Conservation (phyloP, 371 early-diverging fungal genomes). For the Actinomucor elegans region DNA sequence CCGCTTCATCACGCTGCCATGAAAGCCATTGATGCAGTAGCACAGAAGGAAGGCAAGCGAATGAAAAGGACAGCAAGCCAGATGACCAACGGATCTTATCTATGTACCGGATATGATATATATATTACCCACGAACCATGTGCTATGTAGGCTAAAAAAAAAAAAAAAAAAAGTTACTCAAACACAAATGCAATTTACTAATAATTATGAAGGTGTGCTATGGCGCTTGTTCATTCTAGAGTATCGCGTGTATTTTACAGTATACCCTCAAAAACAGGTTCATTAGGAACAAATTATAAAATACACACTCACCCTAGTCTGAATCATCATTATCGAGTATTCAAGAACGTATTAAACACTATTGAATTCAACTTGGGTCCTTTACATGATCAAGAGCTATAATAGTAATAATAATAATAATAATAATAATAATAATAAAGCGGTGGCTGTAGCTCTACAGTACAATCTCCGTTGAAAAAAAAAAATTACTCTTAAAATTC, state of each 20-base stretch:
- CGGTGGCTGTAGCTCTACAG: no score
- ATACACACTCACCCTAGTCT: constrained; percentile 69
- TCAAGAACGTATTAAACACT: constrained; percentile 17
- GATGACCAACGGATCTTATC: constrained; percentile 36
- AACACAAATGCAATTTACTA: no score
- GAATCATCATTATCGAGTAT: constrained; percentile 68
- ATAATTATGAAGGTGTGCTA: constrained; percentile 60
- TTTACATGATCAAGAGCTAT: constrained; percentile 18
- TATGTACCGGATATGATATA: constrained; percentile 65
- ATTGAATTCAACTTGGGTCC: background rate
- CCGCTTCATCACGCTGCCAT: constrained; percentile 65
- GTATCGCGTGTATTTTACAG: constrained; percentile 75
- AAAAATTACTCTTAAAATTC: no score
- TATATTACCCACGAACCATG: constrained; percentile 69
- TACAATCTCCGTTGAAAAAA: background rate
- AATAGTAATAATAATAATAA: no score
- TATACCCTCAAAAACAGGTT: constrained; percentile 60
- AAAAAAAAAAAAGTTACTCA: no score
- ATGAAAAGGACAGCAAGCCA: constrained; percentile 26
- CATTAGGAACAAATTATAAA: constrained; percentile 67
- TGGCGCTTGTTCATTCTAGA: constrained; percentile 81
- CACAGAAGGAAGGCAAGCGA: constrained; percentile 27
- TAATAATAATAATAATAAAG: no score
- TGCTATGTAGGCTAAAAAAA: constrained; percentile 58
- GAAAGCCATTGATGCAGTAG: constrained; percentile 57